These are phyloP conservation scores for Physocladia obscura DNA, from an alignment of 192 early-diverging fungal species.

Conservation along the genomic window DNA sequence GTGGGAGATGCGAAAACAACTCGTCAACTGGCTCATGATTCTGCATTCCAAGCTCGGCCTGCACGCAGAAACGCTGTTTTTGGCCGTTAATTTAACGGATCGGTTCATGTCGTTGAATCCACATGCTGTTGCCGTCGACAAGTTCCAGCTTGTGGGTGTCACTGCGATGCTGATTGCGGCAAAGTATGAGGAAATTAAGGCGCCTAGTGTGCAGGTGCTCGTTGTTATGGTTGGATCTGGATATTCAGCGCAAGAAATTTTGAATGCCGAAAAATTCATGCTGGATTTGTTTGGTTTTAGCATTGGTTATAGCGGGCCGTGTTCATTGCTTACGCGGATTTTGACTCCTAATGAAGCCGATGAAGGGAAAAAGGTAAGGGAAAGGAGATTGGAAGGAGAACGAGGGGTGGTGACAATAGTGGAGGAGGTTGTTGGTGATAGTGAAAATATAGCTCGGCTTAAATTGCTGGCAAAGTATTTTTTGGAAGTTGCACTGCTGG, in stretches of 20 bases:
- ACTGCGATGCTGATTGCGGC: slow-evolving; percentile 76
- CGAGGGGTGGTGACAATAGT: neutral
- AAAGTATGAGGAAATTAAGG: slow-evolving; percentile 86
- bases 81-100: slow-evolving; percentile 85
- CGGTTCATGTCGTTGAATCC: slow-evolving; percentile 76
- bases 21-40: slow-evolving; percentile 86
- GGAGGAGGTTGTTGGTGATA: neutral
- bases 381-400: too few relatives aligned
- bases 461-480: slow-evolving; percentile 34
- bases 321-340: slow-evolving; percentile 78
- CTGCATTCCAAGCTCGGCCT: slow-evolving; percentile 57
- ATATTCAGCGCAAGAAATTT: slow-evolving; percentile 68
- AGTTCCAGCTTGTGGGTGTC: slow-evolving; percentile 85
- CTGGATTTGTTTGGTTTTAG: slow-evolving; percentile 73
- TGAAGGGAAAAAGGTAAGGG: too few relatives aligned
- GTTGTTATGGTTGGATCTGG: slow-evolving; percentile 68
- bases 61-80: slow-evolving; percentile 75
- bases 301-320: slow-evolving; percentile 74
- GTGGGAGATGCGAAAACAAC: slow-evolving; percentile 79
- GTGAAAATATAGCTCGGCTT: neutral
- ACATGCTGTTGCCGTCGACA: slow-evolving; percentile 62
- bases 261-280: slow-evolving; percentile 82
- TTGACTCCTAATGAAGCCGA: too few relatives aligned
- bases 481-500: slow-evolving; percentile 28
- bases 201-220: slow-evolving; percentile 75